Conservation (phyloP, 1,284 basidiomycete species). For the Anthracocystis panici-leucophaei region DNA sequence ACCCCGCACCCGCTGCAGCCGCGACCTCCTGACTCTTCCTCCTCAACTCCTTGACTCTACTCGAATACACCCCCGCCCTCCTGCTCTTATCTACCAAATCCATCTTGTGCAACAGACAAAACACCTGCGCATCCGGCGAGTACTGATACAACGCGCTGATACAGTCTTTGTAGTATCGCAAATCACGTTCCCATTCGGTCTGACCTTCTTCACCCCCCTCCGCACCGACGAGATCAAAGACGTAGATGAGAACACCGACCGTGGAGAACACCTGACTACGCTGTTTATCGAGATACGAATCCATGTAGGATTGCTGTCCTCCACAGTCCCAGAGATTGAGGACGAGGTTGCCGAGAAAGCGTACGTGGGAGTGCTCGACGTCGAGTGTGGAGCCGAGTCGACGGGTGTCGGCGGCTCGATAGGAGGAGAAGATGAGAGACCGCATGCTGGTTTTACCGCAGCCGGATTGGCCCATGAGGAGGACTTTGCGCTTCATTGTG, state of each 20-base stretch:
- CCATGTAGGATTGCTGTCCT: slow-evolving; percentile 97
- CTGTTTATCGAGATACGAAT: slow-evolving; percentile 90
- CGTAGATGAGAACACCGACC: slow-evolving; percentile 96
- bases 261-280: slow-evolving; percentile 92
- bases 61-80: slow-evolving; percentile 75
- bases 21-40: slow-evolving; percentile 56
- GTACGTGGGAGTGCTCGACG: slow-evolving; percentile 96
- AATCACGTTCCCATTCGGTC: slow-evolving; percentile 73
- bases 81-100: slow-evolving; percentile 77
- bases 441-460: slow-evolving; percentile 91
- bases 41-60: slow-evolving; percentile 67
- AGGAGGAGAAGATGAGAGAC: slow-evolving; percentile 97
- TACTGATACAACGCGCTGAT: slow-evolving; percentile 58
- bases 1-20: slow-evolving; percentile 64
- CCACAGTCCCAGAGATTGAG: slow-evolving; percentile 98
- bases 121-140: slow-evolving; percentile 79
- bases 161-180: slow-evolving; percentile 66
- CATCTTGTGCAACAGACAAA: slow-evolving; percentile 97
- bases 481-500: slow-evolving; percentile 58
- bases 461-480: slow-evolving; percentile 70
- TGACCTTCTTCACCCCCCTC: slow-evolving; percentile 56
- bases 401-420: slow-evolving; percentile 89
- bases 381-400: slow-evolving; percentile 96
- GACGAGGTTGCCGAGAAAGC: slow-evolving; percentile 93
- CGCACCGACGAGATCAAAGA: slow-evolving; percentile 81